Evolutionary conservation across 768 basidiomycete genomes (phyloP).

Genomic region (Xerocomellus chrysenteron): DNA sequence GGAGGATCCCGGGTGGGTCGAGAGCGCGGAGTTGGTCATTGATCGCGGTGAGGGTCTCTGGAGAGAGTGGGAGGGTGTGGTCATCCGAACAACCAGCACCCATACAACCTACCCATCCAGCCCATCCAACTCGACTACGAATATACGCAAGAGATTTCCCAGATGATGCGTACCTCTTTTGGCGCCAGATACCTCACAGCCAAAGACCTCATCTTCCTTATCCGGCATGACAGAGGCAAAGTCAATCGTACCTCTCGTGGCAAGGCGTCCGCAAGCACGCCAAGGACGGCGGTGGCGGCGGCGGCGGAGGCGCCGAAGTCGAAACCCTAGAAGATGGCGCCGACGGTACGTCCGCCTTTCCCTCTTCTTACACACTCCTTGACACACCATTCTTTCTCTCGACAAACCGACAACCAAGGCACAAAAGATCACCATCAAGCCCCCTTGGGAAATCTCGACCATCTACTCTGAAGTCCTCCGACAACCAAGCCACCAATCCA

Average conservation of each 20-base stretch:
- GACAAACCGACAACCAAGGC: constrained; percentile 82
- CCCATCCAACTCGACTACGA: constrained; percentile 60
- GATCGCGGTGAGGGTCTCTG: constrained; percentile 59
- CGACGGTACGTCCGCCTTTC: constrained; percentile 52
- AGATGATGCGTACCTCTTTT: constrained; percentile 62
- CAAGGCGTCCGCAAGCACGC: constrained; percentile 96
- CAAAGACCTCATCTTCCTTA: constrained; percentile 95
- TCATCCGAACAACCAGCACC: constrained; percentile 19
- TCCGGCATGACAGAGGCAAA: constrained; percentile 90
- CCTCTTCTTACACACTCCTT: not conserved
- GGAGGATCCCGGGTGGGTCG: constrained; percentile 79
- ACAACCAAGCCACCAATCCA: constrained; percentile 76
- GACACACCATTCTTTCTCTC: constrained; percentile 23
- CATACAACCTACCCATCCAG: constrained; percentile 14
- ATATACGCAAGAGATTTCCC: constrained; percentile 88
- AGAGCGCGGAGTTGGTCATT: constrained; percentile 73
- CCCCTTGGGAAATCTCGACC: constrained; percentile 93
- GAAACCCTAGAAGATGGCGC: constrained; percentile 82
- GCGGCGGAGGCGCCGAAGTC: constrained; percentile 76
- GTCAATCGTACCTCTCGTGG: constrained; percentile 95
- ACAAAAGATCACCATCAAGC: constrained; percentile 90
- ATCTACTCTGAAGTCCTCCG: constrained; percentile 86
- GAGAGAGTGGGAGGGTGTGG: constrained; percentile 56
- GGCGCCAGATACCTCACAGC: constrained; percentile 84
- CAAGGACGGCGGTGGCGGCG: constrained; percentile 85